Evolutionary conservation across 768 basidiomycete genomes (phyloP).

Genomic region (Ramaria rubella): DNA sequence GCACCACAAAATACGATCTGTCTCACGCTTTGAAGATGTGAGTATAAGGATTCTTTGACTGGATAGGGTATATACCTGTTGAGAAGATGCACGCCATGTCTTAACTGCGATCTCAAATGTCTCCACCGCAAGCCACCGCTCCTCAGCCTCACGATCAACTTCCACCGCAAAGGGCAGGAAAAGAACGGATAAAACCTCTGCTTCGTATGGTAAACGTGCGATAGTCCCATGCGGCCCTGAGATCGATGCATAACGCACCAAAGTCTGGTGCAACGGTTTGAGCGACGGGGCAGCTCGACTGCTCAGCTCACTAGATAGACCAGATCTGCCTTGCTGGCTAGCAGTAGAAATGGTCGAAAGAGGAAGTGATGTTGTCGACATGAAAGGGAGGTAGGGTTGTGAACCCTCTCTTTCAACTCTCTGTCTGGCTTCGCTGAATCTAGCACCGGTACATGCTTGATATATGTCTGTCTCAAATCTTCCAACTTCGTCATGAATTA

Average conservation of each 20-base stretch:
- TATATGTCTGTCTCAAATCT: conserved; percentile 51
- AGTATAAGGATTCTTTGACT: background rate
- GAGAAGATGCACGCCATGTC: conserved; percentile 46
- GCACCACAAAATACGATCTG: conserved; percentile 67
- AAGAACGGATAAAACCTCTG: conserved; percentile 50
- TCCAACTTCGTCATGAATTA: conserved; percentile 40
- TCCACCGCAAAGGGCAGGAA: conserved; percentile 48
- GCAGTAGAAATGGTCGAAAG: conserved; percentile 22
- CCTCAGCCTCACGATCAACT: conserved; percentile 34
- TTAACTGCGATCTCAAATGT: conserved; percentile 52
- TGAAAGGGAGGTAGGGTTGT: conserved; percentile 35
- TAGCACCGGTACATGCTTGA: conserved; percentile 46
- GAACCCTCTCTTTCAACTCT: conserved; percentile 27
- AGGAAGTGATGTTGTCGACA: conserved; percentile 28
- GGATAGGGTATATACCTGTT: conserved; percentile 38
- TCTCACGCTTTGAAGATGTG: conserved; percentile 30
- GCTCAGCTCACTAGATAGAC: background rate
- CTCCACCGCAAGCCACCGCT: conserved; percentile 51
- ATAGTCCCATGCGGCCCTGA: conserved; percentile 25
- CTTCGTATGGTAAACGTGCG: conserved; percentile 48
- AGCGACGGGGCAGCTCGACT: conserved; percentile 30
- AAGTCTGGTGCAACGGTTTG: conserved; percentile 37
- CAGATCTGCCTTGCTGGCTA: conserved; percentile 17
- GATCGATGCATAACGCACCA: conserved; percentile 38
- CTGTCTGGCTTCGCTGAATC: conserved; percentile 39